Evolutionary conservation across 345 rosid species (phyloP), one percentile per base, ranked within the genome.

Genomic region (Stellera chamaejasme): DNA sequence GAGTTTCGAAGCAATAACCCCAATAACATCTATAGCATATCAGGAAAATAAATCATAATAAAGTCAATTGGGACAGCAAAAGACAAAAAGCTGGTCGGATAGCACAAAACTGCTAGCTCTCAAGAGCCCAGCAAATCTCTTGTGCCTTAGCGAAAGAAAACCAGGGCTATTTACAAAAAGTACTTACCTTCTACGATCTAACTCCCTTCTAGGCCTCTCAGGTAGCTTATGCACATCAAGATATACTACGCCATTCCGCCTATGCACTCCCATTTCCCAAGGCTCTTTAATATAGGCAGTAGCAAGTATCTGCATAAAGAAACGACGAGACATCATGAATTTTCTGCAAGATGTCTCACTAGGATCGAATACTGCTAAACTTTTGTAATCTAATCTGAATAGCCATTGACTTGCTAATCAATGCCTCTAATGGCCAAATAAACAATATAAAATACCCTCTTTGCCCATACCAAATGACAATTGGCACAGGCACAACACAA

Each of bases 241-340:
- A 77, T 93, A 89, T 54, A 93, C 87, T 25, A 80, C 85, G 52
- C 97, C 97, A 66, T 89, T 87, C 79, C 97, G 80, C 77, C 87
- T 89, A 71, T 93, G 99, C 75, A 93, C 97, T 11, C 99, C 99
- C 97, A 93, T 93, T 80, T 89, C 97, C 99, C 99, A 93, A 32
- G 97, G 87, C 52, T 89, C 99, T 63, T 77, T 73, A 60, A 79
- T 75, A 74, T 93, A 93, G 61, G 97, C 90, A 73, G 97, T 79
- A 43, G 85, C 88, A 66, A 93, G 32, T 69, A 93, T 93, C 99
- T 92, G 66, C 70, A 56, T 42, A 27, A 58, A 56, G 60, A 45
- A 43, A 75, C 15, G 32, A 63, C 27, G 39, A n/a, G 16, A 59
- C 10, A 32, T 3, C 8, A 5, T 4, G 39, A 32, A 4, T 32